Conservation (phyloP, 1,284 basidiomycete species). For the Ceratobasidium sp. region DNA sequence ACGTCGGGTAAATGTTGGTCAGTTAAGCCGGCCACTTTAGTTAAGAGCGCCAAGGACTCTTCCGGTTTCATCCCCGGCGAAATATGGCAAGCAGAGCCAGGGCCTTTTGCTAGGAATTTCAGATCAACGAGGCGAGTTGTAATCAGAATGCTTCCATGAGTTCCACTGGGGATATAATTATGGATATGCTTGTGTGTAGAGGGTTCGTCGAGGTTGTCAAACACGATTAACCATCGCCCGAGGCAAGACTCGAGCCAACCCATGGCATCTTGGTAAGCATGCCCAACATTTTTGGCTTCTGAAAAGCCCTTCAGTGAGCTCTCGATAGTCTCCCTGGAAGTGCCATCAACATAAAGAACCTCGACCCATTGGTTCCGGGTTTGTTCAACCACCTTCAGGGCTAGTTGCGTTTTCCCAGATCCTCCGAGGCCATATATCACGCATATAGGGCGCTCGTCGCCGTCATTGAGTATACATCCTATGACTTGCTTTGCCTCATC, state of each 20-base stretch:
- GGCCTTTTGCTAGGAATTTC: not conserved
- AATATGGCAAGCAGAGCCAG: not conserved
- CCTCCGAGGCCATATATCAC: constrained; percentile 13
- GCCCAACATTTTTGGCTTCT: not conserved
- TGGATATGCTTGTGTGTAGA: not conserved
- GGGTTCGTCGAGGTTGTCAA: constrained; percentile 37
- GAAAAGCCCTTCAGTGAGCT: not conserved
- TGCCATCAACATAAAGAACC: not conserved
- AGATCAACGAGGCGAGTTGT: constrained; percentile 12
- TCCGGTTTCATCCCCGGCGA: not conserved
- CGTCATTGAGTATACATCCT: not conserved
- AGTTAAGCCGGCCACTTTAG: not conserved
- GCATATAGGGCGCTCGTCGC: constrained; percentile 11
- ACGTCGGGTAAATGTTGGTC: not conserved
- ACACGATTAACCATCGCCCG: constrained; percentile 16
- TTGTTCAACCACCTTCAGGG: not conserved
- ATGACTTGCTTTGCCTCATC: not conserved
- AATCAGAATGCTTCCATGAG: constrained; percentile 12
- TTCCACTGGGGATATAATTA: constrained; percentile 13
- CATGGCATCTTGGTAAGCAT: constrained; percentile 7
- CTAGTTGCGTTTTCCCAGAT: not conserved
- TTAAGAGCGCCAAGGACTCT: constrained; percentile 1
- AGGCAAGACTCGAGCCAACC: not conserved
- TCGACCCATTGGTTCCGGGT: not conserved
- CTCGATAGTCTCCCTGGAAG: not conserved